Base-by-base conservation (phyloP, 129 eudicot species). In the Ambrosia trifida region DNA sequence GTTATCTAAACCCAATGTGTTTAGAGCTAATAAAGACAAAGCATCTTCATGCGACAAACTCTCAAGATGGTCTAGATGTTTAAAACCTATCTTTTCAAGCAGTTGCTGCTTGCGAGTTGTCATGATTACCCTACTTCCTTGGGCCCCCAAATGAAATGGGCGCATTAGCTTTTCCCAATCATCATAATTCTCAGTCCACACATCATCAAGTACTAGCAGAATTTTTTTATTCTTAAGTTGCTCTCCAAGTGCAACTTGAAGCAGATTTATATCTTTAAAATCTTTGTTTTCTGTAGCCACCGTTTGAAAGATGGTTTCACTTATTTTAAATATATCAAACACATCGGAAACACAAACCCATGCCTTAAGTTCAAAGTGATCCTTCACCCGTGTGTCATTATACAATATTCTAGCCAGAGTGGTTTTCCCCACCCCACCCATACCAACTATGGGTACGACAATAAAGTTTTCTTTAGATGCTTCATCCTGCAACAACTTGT, bases 111-210 rank as follows among this genome's bases (percentile, higher is more conserved):
- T 46, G 17, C 52, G 52, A 2, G 52, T 46, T 12, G 52, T 46
- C 0, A 46, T 11, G 17, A 46, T 46, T 46, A 46, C 12, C 52
- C 4, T 46, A 46, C 52, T 46, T 46, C 17, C 52, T 11, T 0
- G n/a, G 12, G 52, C 52, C 52, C 52, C 52, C 16, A 3, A 12
- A 10, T 46, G 52, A 46, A 46, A 46, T 35, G 84, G 85, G 7
- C 59, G 66, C 14, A 40, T 52, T 7, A 85, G 43, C 6, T n/a
- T 59, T 11, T 64, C 69, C 85, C 85, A 85, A 18, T 46, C 16
- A 0, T 12, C 4, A 11, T 46, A 46, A 4, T 12, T 46, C 5
- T 65, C 76, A 64, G n/a, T 38, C 52, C 52, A 46, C 17, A 46
- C 52, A 46, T 46, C 52, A 46, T 46, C 52, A 11, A 46, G 16